A percentile compares a stretch with the other conserved stretches of the same genome.
These are phyloP conservation scores for Ramichloridium luteum DNA, from an alignment of 2,329 filamentous ascomycete genomes.

Conservation along the genomic window DNA sequence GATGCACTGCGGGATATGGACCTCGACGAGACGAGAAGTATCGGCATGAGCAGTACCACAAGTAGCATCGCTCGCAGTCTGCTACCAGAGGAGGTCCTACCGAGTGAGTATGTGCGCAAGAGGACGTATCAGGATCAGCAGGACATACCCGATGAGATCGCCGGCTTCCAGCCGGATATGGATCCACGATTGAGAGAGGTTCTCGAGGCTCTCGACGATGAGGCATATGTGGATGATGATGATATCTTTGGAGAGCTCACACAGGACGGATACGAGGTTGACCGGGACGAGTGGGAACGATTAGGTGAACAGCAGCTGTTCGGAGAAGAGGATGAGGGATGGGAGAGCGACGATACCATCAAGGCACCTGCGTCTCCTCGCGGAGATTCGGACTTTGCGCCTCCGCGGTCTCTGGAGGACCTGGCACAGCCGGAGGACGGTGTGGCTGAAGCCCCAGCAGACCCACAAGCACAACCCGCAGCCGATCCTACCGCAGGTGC, in stretches of 20 bases:
- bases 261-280: constrained; percentile 57
- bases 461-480: constrained; percentile 23
- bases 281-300: constrained; percentile 66
- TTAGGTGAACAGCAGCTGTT: constrained; percentile 24
- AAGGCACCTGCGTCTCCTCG: constrained; percentile 39
- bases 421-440: constrained; percentile 41
- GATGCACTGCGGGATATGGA: constrained; percentile 59
- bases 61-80: constrained; percentile 29
- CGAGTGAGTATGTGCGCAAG: constrained; percentile 65
- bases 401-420: constrained; percentile 14
- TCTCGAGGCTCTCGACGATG: constrained; percentile 85
- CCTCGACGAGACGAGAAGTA: constrained; percentile 30
- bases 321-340: constrained; percentile 59
- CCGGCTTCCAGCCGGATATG: constrained; percentile 96
- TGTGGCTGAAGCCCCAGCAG: constrained; percentile 19
- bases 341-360: constrained; percentile 89
- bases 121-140: constrained; percentile 86
- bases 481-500: constrained; percentile 47
- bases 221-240: constrained; percentile 75
- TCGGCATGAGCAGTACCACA: constrained; percentile 32
- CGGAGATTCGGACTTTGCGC: constrained; percentile 8
- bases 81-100: constrained; percentile 62
- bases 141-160: constrained; percentile 78
- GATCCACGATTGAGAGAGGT: constrained; percentile 84
- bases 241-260: constrained; percentile 72